A percentile compares a stretch with the other conserved stretches of the same genome.
Conservation (phyloP, 306 rosid genomes). For the Cicer judaicum region DNA sequence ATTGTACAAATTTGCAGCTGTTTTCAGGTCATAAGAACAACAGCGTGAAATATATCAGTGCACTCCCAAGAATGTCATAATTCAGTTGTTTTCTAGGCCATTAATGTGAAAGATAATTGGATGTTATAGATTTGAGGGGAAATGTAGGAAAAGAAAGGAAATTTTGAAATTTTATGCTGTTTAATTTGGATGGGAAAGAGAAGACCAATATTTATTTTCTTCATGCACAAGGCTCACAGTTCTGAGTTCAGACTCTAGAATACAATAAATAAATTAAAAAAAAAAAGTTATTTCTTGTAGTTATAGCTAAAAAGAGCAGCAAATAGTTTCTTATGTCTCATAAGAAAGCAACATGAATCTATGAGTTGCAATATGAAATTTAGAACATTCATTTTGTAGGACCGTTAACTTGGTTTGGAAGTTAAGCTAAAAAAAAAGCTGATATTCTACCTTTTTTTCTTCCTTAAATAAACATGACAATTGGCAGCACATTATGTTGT, state of each 20-base stretch:
- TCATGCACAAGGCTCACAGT: neutral
- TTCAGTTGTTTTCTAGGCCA: too few relatives aligned
- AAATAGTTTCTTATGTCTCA: constrained; percentile 32
- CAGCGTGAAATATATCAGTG: too few relatives aligned
- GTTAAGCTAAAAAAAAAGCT: constrained; percentile 2
- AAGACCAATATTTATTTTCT: too few relatives aligned
- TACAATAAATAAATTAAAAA: neutral
- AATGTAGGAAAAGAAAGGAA: too few relatives aligned
- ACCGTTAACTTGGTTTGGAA: constrained; percentile 32
- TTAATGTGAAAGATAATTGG: too few relatives aligned
- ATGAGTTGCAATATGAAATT: constrained; percentile 14
- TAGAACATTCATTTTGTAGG: constrained; percentile 36
- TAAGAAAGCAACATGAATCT: constrained; percentile 32
- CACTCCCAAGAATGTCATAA: too few relatives aligned
- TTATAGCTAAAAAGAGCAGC: neutral
- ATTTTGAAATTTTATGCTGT: too few relatives aligned
- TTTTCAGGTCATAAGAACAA: too few relatives aligned
- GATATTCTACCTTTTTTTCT: constrained; percentile 12
- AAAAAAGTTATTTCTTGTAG: neutral
- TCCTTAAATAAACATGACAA: neutral
- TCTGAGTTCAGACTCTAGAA: neutral
- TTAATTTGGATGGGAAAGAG: too few relatives aligned
- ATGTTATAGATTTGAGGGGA: too few relatives aligned
- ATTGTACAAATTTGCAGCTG: too few relatives aligned
- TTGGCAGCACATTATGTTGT: constrained; percentile 27